Conservation (phyloP, 202 grass and related monocot genomes). For the Hordeum pubiflorum region DNA sequence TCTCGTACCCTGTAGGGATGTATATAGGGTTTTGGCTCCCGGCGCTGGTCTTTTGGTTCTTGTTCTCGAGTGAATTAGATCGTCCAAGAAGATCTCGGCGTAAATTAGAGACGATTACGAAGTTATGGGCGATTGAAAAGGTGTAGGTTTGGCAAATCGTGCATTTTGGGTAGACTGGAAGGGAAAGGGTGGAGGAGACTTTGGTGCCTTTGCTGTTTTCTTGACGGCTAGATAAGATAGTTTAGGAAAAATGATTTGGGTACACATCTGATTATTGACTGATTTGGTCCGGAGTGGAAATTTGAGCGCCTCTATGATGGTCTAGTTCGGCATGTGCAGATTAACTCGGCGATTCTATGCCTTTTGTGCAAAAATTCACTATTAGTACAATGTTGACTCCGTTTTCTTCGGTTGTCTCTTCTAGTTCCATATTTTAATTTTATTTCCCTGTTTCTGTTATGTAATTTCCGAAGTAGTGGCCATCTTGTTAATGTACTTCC, state of each 20-base stretch:
- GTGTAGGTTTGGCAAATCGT: neutral
- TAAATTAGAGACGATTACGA: neutral
- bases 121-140: neutral
- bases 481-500: neutral
- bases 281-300: neutral
- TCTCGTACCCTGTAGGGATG: slow-evolving; percentile 14
- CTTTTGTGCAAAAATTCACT: neutral
- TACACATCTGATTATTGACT: neutral
- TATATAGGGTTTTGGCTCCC: slow-evolving; percentile 18
- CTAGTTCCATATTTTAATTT: neutral
- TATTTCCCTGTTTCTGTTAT: neutral
- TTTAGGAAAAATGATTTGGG: neutral
- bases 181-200: neutral
- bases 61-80: neutral
- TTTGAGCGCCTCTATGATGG: neutral
- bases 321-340: neutral
- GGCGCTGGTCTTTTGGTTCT: neutral
- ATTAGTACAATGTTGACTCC: neutral
- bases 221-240: neutral
- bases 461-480: neutral
- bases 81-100: neutral
- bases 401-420: neutral
- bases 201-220: neutral
- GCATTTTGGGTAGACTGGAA: neutral
- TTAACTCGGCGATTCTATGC: neutral